Conservation (phyloP, 805 yeast species). For the Saturnispora hagleri region DNA sequence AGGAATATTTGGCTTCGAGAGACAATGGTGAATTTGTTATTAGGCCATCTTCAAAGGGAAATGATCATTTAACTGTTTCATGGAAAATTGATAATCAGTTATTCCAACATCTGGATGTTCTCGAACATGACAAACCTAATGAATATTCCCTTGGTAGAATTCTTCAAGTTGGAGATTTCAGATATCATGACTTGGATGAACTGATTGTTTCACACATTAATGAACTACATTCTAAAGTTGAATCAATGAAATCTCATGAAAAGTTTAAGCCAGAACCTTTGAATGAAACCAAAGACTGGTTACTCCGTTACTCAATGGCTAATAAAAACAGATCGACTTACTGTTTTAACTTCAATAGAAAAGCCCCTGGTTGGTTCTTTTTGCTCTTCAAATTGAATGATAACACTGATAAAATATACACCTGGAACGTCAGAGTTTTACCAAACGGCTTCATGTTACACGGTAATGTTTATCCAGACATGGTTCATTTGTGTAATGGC, state of each 20-base stretch:
- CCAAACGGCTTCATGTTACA: conserved; percentile 78
- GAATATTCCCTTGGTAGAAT: conserved; percentile 52
- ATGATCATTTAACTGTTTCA: conserved; percentile 81
- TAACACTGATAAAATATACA: conserved; percentile 54
- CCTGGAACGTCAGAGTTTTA: conserved; percentile 88
- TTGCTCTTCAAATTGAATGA: conserved; percentile 74
- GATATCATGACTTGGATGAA: conserved; percentile 86
- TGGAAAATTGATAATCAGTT: conserved; percentile 92
- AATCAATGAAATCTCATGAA: conserved; percentile 77
- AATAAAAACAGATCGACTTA: conserved; percentile 86
- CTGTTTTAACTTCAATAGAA: conserved; percentile 83
- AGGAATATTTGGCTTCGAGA: conserved; percentile 80
- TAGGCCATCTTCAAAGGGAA: conserved; percentile 89
- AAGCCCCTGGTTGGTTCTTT: conserved; percentile 88
- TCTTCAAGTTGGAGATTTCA: conserved; percentile 53
- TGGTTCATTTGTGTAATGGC: conserved; percentile 84
- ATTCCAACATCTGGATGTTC: conserved; percentile 84
- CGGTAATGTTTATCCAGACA: conserved; percentile 80
- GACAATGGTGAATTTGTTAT: conserved; percentile 88
- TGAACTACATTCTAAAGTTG: conserved; percentile 72
- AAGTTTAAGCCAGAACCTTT: conserved; percentile 78
- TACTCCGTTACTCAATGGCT: conserved; percentile 82
- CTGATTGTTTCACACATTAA: conserved; percentile 80
- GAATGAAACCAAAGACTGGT: conserved; percentile 75
- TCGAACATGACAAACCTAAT: conserved; percentile 61